A percentile compares a stretch with the other conserved stretches of the same genome.
Conservation (phyloP, 306 rosid species). For the Calophaca sinica region DNA sequence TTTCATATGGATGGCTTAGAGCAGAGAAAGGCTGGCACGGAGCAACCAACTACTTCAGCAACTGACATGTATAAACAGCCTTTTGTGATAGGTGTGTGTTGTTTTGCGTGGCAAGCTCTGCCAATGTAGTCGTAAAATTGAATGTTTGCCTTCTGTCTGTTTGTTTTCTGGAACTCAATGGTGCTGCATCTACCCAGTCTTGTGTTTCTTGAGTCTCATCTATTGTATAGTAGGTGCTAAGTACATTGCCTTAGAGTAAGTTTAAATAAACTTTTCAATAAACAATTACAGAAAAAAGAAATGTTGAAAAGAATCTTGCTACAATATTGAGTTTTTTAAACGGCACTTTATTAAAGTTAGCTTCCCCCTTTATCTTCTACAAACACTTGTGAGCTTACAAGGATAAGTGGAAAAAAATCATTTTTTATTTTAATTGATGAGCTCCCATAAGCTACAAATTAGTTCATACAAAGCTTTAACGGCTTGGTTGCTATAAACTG, state of each 20-base stretch:
- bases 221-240: not conserved
- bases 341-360: too few species aligned
- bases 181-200: conserved; percentile 4
- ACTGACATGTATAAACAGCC: conserved; percentile 75
- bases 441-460: too few species aligned
- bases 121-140: not conserved
- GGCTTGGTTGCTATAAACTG: conserved; percentile 3
- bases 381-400: too few species aligned
- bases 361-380: too few species aligned
- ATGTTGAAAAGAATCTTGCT: too few species aligned
- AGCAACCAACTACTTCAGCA: conserved; percentile 65
- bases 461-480: not conserved
- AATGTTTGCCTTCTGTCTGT: not conserved
- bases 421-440: too few species aligned
- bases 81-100: conserved; percentile 79
- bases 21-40: conserved; percentile 56
- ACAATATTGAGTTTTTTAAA: too few species aligned
- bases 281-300: too few species aligned
- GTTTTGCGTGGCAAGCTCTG: conserved; percentile 18
- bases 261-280: too few species aligned
- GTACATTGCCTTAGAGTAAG: not conserved
- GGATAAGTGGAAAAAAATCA: too few species aligned
- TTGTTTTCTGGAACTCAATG: conserved; percentile 21
- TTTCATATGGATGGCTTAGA: conserved; percentile 73
- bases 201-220: not conserved